phyloP scores from a whole-genome alignment of 345 rosid species.

The Firmiana major region DNA sequence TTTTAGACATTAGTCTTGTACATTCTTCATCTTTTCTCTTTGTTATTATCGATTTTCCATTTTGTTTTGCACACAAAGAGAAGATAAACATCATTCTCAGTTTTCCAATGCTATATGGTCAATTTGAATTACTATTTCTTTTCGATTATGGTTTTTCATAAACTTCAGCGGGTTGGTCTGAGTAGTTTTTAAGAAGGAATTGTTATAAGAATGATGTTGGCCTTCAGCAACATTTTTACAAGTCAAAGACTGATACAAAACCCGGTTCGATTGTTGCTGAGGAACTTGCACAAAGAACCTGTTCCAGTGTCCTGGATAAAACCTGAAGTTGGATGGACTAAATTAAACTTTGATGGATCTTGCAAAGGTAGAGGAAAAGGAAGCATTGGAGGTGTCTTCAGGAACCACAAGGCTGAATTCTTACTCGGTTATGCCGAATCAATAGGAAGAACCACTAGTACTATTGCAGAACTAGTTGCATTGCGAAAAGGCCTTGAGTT shows the following conservation, averaged over 20 bases:
- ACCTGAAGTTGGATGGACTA: slow-evolving; percentile 71
- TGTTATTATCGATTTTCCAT: background rate
- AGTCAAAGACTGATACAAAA: slow-evolving; percentile 30
- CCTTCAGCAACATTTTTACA: slow-evolving; percentile 33
- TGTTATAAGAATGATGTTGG: slow-evolving; percentile 25
- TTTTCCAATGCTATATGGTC: too few relatives aligned
- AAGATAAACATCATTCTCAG: background rate
- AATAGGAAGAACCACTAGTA: slow-evolving; percentile 64
- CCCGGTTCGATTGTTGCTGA: slow-evolving; percentile 24
- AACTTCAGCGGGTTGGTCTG: background rate
- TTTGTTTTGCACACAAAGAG: too few relatives aligned
- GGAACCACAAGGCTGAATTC: slow-evolving; percentile 78
- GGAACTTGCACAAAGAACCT: slow-evolving; percentile 45
- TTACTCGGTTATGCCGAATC: slow-evolving; percentile 75
- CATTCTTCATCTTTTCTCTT: background rate
- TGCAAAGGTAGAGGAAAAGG: slow-evolving; percentile 47
- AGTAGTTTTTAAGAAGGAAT: background rate
- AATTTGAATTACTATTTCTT: background rate
- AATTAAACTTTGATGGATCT: slow-evolving; percentile 81
- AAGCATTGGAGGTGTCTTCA: slow-evolving; percentile 82
- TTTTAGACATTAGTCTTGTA: background rate
- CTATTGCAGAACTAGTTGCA: slow-evolving; percentile 66
- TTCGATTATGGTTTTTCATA: background rate
- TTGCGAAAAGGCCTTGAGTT: slow-evolving; percentile 73
- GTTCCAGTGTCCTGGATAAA: slow-evolving; percentile 72